Base-by-base conservation (phyloP, 2,329 filamentous ascomycete genomes). In the Ophiobolus disseminans region DNA sequence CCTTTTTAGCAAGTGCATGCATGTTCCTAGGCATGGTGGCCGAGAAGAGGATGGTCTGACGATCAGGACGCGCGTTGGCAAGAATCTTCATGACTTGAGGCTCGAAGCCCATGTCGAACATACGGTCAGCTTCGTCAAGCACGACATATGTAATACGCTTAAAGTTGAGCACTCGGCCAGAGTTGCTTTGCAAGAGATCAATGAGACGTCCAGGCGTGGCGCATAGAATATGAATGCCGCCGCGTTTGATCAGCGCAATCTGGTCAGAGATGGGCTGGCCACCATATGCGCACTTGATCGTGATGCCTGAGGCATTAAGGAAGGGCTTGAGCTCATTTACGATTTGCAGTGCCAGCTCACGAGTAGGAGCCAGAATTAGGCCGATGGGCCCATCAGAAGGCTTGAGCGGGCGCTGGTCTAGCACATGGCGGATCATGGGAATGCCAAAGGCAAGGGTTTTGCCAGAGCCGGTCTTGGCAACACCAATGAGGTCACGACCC, bases 91-190 rank as follows among this genome's bases (percentile, higher is more conserved):
- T 94, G 44, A 99, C 92, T 73, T 99, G 94, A 2, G 94, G 93
- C 75, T 96, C 93, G 68, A 99, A 99, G 11, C 94, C 94, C 94
- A 99, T 97, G 72, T 99, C 94, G 70, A 97, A 97, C 94, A 99
- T 97, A 54, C 94, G 88, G 74, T 99, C 94, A 38, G 94, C 94
- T 76, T 99, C 94, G 69, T 99, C 94, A 34, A 99, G 83, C 9
- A 99, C 94, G 19, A 97, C 86, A 70, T 97, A 99, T 0, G 91
- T 94, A 10, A 96, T 90, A 55, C 94, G 84, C 60, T 84, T 86
- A 47, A 99, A 80, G 66, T 95, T 97, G 10, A 93, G 96, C 8
- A 97, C 92, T 55, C 92, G 86, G n/a, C 93, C 93, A 58, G 90
- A 88, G 69, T 97, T 99, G 41, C 92, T 91, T 31, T 91, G 90